Percentiles rank a stretch among this genome's conserved stretches.
Evolutionary conservation across 75 land plant genomes (phyloP).

Genomic region (Pinus tabuliformis): DNA sequence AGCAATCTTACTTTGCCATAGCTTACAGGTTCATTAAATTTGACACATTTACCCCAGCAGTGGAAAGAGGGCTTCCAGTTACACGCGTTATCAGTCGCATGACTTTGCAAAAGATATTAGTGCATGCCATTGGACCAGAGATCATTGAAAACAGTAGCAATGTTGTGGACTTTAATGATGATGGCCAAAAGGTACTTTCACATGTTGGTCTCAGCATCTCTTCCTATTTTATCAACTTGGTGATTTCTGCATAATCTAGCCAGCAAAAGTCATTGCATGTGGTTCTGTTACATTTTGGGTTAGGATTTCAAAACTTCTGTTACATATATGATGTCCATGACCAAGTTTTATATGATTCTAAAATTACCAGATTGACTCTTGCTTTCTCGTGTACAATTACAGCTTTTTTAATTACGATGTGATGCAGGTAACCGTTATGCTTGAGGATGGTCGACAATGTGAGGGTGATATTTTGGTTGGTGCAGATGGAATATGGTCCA

Average conservation of each 20-base stretch:
- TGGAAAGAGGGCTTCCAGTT: slow-evolving; percentile 47
- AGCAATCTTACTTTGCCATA: slow-evolving; percentile 3
- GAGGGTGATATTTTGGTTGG: slow-evolving; percentile 54
- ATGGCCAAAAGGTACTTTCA: slow-evolving; percentile 32
- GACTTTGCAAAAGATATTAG: slow-evolving; percentile 46
- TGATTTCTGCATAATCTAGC: neutral
- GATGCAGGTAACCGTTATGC: slow-evolving; percentile 31
- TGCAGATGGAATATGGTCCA: slow-evolving; percentile 61
- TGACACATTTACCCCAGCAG: slow-evolving; percentile 58
- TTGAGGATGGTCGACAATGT: slow-evolving; percentile 41
- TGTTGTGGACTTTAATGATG: slow-evolving; percentile 44
- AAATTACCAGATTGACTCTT: neutral
- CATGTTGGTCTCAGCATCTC: neutral
- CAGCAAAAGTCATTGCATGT: neutral
- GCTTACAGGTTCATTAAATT: slow-evolving; percentile 42
- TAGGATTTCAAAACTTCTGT: neutral
- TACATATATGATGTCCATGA: neutral
- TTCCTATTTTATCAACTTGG: neutral
- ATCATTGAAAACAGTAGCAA: slow-evolving; percentile 39
- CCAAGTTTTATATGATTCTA: neutral
- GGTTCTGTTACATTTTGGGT: neutral
- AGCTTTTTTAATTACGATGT: neutral
- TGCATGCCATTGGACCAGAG: slow-evolving; percentile 33
- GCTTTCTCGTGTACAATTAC: neutral
- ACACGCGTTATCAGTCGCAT: slow-evolving; percentile 56